Conservation (phyloP, 2,329 filamentous ascomycete species). For the Penicillium polonicum region DNA sequence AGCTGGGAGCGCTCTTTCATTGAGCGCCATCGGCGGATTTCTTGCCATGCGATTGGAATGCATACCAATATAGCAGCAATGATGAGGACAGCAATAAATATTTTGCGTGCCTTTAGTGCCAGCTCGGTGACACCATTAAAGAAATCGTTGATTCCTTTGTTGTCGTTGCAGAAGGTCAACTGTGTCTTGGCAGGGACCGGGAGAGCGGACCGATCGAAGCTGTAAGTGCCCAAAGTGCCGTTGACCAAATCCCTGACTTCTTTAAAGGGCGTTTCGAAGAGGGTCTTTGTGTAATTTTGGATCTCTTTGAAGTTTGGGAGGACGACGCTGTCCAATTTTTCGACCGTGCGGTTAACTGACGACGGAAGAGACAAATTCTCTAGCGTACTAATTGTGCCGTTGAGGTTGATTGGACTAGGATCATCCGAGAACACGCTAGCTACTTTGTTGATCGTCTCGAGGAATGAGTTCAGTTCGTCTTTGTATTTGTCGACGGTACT, state of each 20-base stretch:
- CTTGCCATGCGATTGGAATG: conserved; percentile 74
- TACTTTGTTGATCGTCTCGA: conserved; percentile 57
- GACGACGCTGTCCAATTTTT: conserved; percentile 72
- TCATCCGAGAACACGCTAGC: conserved; percentile 50
- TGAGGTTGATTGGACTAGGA: conserved; percentile 63
- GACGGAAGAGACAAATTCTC: conserved; percentile 68
- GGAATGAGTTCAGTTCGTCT: conserved; percentile 53
- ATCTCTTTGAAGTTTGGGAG: conserved; percentile 76
- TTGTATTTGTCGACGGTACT: conserved; percentile 51
- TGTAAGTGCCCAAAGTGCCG: conserved; percentile 67
- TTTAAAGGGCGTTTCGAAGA: conserved; percentile 77
- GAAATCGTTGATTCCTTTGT: conserved; percentile 77
- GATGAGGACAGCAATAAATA: conserved; percentile 73
- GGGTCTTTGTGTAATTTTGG: conserved; percentile 73
- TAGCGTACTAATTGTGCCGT: conserved; percentile 62
- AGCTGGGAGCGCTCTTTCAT: conserved; percentile 69
- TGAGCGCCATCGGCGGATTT: conserved; percentile 72
- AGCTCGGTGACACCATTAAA: conserved; percentile 70
- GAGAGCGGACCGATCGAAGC: conserved; percentile 74
- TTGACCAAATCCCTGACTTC: conserved; percentile 73
- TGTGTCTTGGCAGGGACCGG: conserved; percentile 79
- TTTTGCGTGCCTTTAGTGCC: conserved; percentile 66
- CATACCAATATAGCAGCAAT: conserved; percentile 71
- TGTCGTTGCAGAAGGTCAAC: conserved; percentile 84
- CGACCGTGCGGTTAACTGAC: conserved; percentile 66